Evolutionary conservation across 2,329 filamentous ascomycete genomes (phyloP).

Genomic region (Phaeosphaeria sp.): DNA sequence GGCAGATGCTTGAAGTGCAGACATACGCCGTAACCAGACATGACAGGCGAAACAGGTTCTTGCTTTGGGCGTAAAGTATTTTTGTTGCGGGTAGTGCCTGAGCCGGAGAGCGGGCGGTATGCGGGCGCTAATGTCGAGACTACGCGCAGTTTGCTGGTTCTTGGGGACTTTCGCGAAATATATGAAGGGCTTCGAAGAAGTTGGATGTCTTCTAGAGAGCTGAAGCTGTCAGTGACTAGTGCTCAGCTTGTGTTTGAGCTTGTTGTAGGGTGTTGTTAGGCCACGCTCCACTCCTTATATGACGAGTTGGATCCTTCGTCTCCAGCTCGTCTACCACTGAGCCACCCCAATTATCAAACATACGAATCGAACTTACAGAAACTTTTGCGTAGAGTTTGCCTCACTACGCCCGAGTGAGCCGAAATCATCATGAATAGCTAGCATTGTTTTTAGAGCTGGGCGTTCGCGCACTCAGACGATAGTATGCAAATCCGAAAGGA

Average conservation of each 20-base stretch:
- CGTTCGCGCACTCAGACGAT: constrained; percentile 13
- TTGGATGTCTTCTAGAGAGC: constrained; percentile 12
- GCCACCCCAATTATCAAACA: constrained; percentile 22
- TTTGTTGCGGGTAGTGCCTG: constrained; percentile 16
- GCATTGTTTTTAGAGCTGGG: constrained; percentile 19
- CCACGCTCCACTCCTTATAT: constrained; percentile 14
- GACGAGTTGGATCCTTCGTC: constrained; percentile 5
- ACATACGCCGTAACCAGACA: constrained; percentile 35
- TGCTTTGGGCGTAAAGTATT: constrained; percentile 22
- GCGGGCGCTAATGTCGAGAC: constrained; percentile 16
- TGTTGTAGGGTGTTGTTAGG: constrained; percentile 1
- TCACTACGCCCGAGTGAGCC: constrained; percentile 19
- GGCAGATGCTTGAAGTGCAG: neutral
- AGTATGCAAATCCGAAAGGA: constrained; percentile 12
- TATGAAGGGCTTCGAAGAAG: neutral
- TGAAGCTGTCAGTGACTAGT: constrained; percentile 9
- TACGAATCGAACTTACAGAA: constrained; percentile 18
- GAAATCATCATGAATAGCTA: constrained; percentile 15
- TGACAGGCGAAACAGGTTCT: constrained; percentile 25
- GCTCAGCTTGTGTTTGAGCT: neutral
- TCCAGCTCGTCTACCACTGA: constrained; percentile 15
- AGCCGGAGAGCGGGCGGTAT: constrained; percentile 18
- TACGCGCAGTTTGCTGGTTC: constrained; percentile 15
- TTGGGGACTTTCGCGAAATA: constrained; percentile 7
- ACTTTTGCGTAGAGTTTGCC: constrained; percentile 14